Conservation (phyloP, 208 protist genomes). For the Leishmania lainsoni region DNA sequence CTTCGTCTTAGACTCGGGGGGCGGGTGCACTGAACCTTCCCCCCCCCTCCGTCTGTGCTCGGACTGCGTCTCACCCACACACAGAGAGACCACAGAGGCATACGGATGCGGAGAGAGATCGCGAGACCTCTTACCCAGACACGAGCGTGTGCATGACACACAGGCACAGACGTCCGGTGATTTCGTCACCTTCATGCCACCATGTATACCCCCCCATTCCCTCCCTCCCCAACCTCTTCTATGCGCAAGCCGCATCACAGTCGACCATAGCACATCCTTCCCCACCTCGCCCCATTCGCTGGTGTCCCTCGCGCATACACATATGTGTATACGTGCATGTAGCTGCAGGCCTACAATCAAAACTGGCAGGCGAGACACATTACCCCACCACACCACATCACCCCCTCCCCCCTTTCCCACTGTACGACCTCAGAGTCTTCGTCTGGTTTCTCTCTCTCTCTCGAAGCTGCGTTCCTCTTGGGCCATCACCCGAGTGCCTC, state of each 20-base stretch:
- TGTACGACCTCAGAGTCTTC: neutral
- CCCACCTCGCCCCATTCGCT: neutral
- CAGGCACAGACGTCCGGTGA: neutral
- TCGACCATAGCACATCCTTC: neutral
- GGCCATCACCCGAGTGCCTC: too few species aligned
- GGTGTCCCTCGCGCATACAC: neutral
- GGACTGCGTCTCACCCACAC: neutral
- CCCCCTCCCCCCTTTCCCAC: neutral
- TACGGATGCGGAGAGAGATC: neutral
- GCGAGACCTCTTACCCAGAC: neutral
- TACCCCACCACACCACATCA: neutral
- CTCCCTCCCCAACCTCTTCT: neutral
- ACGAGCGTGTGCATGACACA: neutral
- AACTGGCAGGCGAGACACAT: neutral
- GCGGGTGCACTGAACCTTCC: too few species aligned
- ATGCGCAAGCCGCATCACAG: neutral
- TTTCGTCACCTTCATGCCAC: neutral
- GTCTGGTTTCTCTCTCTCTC: too few species aligned
- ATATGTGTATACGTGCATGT: constrained; percentile 9
- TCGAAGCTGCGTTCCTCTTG: too few species aligned
- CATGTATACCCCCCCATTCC: neutral
- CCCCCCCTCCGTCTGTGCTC: neutral
- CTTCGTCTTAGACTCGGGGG: neutral
- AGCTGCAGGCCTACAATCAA: constrained; percentile 2
- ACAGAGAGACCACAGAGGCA: neutral